Evolutionary conservation across 495 filamentous ascomycete genomes (phyloP).

Genomic region (Hyphodiscus hymeniophilus): DNA sequence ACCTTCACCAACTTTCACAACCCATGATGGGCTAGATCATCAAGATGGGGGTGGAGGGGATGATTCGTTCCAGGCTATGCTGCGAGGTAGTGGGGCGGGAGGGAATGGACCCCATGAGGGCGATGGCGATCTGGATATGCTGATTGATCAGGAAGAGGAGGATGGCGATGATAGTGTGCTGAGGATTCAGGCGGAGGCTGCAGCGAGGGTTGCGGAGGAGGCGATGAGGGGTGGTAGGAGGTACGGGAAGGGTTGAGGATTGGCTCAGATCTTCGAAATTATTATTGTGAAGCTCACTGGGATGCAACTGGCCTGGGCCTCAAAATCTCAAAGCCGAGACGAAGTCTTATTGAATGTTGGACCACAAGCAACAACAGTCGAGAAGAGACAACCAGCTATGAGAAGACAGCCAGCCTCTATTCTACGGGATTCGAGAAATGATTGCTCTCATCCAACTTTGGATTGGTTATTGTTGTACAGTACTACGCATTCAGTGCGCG

Average conservation of each 20-base stretch:
- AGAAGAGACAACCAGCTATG: not conserved
- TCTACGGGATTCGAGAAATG: no score
- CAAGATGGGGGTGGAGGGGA: slow-evolving; percentile 15
- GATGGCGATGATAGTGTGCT: slow-evolving; percentile 9
- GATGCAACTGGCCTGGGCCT: no score
- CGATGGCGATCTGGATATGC: slow-evolving; percentile 43
- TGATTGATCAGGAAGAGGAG: slow-evolving; percentile 32
- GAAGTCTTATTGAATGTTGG: no score
- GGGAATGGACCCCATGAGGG: slow-evolving; percentile 12
- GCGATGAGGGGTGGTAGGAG: slow-evolving; percentile 14
- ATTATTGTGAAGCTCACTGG: no score
- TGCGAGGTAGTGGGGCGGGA: not conserved
- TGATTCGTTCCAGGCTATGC: slow-evolving; percentile 19
- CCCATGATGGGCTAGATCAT: slow-evolving; percentile 9
- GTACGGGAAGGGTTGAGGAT: slow-evolving; percentile 7
- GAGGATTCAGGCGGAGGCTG: slow-evolving; percentile 16
- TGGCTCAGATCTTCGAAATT: not conserved
- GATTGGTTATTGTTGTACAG: no score
- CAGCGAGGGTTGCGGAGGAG: slow-evolving; percentile 15
- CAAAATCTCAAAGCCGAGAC: no score
- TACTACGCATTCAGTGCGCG: no score
- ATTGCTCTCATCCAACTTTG: no score
- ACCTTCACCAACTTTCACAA: slow-evolving; percentile 2
- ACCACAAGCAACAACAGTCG: no score
- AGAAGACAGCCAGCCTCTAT: no score